These are phyloP conservation scores for Danielia reshetovae DNA, from an alignment of 805 yeast genomes.

Conservation along the genomic window DNA sequence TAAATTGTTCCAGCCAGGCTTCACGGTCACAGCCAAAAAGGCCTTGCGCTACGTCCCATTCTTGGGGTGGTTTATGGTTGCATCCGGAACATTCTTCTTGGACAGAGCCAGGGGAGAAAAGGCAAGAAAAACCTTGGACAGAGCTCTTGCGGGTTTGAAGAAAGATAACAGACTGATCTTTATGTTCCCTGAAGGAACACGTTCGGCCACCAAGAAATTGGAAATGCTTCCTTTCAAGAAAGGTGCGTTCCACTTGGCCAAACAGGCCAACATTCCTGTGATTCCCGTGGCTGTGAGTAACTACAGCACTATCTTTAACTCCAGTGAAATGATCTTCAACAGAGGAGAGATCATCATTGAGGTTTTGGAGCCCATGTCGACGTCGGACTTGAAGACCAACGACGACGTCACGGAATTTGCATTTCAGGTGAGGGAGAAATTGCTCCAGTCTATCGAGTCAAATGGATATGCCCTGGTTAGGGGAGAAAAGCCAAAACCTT, in stretches of 20 bases:
- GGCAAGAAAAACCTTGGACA: conserved; percentile 70
- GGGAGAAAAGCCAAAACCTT: conserved; percentile 4
- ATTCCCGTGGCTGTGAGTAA: conserved; percentile 87
- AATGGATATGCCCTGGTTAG: conserved; percentile 35
- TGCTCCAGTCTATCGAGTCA: conserved; percentile 43
- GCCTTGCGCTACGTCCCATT: conserved; percentile 81
- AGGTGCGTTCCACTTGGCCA: conserved; percentile 97
- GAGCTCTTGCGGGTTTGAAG: conserved; percentile 63
- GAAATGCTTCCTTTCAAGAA: conserved; percentile 85
- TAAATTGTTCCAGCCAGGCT: conserved; percentile 77
- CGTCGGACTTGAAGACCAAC: conserved; percentile 58
- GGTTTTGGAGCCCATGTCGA: conserved; percentile 77
- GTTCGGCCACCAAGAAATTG: conserved; percentile 71
- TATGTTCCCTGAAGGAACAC: conserved; percentile 96
- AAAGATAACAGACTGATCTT: conserved; percentile 67
- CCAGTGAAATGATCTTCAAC: conserved; percentile 61
- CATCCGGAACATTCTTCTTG: conserved; percentile 86
- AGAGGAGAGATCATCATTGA: conserved; percentile 72
- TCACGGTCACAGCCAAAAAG: conserved; percentile 89
- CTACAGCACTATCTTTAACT: conserved; percentile 68
- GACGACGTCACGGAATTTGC: conserved; percentile 67
- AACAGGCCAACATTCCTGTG: conserved; percentile 84
- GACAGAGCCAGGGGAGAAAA: conserved; percentile 76
- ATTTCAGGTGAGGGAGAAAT: conserved; percentile 50
- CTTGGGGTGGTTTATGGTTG: conserved; percentile 94